These are phyloP conservation scores for Bruguiera sexangula DNA, from an alignment of 345 rosid species.

Conservation along the genomic window DNA sequence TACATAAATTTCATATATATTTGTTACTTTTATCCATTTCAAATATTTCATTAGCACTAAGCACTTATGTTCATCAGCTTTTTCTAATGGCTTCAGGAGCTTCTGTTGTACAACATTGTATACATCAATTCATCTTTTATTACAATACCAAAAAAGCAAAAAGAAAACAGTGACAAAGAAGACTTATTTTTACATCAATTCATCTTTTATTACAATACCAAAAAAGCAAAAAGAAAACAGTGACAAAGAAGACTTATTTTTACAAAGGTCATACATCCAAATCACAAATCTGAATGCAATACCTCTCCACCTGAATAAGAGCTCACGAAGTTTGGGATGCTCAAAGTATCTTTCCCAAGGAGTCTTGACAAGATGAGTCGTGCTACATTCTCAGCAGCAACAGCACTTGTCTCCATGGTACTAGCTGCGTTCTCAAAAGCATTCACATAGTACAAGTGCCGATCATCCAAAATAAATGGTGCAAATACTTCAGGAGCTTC, in stretches of 20 bases:
- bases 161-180: too few species aligned
- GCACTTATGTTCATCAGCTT: too few species aligned
- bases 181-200: neutral
- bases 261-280: neutral
- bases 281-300: slow-evolving; percentile 51
- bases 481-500: slow-evolving; percentile 82
- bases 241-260: neutral
- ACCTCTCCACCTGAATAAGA: slow-evolving; percentile 14
- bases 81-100: too few species aligned
- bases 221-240: too few species aligned
- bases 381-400: slow-evolving; percentile 86
- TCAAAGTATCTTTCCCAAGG: slow-evolving; percentile 16
- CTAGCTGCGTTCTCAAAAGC: slow-evolving; percentile 96
- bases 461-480: slow-evolving; percentile 73
- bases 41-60: too few species aligned
- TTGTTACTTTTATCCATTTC: too few species aligned
- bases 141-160: too few species aligned
- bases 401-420: slow-evolving; percentile 89
- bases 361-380: slow-evolving; percentile 73
- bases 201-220: too few species aligned
- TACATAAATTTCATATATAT: too few species aligned
- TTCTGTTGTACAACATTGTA: too few species aligned
- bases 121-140: too few species aligned
- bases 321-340: slow-evolving; percentile 30
- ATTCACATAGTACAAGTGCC: slow-evolving; percentile 75